Percentiles rank a stretch among this genome's conserved stretches.
Conservation (phyloP, 305 asterid genomes). For the Coffea humblotiana region DNA sequence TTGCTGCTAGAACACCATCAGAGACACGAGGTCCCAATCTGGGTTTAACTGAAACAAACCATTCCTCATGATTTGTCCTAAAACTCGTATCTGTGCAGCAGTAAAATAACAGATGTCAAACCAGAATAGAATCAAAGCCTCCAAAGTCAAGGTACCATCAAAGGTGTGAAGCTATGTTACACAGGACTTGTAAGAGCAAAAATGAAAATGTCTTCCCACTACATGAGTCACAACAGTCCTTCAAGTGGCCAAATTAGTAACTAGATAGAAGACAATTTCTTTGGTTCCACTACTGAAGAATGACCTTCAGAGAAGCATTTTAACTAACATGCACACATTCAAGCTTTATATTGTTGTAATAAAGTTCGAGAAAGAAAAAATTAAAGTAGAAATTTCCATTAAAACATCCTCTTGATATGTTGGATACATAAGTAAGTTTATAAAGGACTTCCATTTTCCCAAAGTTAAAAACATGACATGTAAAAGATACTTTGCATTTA, state of each 20-base stretch:
- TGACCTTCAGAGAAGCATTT: background rate
- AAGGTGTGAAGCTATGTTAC: background rate
- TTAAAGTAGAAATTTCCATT: background rate
- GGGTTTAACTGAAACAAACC: conserved; percentile 75
- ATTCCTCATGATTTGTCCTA: conserved; percentile 80
- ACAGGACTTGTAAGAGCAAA: background rate
- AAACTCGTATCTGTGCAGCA: conserved; percentile 74
- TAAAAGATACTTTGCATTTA: background rate
- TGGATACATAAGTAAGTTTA: too few species aligned
- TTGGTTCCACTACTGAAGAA: background rate
- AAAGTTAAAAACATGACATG: background rate
- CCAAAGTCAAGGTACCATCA: background rate
- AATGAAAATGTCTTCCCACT: background rate
- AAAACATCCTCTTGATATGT: background rate
- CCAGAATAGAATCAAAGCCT: conserved; percentile 21
- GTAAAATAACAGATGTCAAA: conserved; percentile 6
- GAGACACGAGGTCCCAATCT: conserved; percentile 60
- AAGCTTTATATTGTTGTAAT: too few species aligned
- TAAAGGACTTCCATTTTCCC: background rate
- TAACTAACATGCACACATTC: background rate
- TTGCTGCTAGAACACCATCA: conserved; percentile 54
- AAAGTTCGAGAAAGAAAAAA: background rate
- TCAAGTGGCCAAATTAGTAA: background rate
- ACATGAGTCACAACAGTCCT: background rate
- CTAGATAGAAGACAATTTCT: background rate